These are phyloP conservation scores for Alternaria consortialis DNA, from an alignment of 2,329 filamentous ascomycete species.

Conservation along the genomic window DNA sequence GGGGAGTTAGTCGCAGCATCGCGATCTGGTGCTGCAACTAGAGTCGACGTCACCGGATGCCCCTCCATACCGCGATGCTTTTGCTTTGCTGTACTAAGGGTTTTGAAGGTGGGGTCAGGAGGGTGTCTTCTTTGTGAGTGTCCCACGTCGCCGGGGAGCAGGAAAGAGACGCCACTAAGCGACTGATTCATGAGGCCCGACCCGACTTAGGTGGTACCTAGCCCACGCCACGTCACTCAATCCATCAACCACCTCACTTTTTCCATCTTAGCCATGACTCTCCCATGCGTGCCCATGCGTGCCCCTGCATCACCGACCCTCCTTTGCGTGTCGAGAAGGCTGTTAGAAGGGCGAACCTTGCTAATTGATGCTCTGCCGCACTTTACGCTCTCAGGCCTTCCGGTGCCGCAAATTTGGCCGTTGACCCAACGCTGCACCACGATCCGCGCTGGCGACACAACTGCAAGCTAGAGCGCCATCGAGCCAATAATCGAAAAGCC, in stretches of 20 bases:
- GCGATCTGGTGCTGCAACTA: slow-evolving; percentile 18
- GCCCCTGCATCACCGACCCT: slow-evolving; percentile 41
- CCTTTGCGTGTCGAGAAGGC: slow-evolving; percentile 31
- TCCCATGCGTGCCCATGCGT: slow-evolving; percentile 17
- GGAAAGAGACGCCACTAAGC: slow-evolving; percentile 16
- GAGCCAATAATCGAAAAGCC: slow-evolving; percentile 38
- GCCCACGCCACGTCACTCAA: slow-evolving; percentile 39
- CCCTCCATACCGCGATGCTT: slow-evolving; percentile 17
- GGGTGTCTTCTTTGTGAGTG: slow-evolving; percentile 23
- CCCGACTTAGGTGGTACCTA: slow-evolving; percentile 30
- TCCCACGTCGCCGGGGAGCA: slow-evolving; percentile 38
- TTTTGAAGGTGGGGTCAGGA: slow-evolving; percentile 22
- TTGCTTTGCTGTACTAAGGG: slow-evolving; percentile 25
- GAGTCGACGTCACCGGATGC: slow-evolving; percentile 11
- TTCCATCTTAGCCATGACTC: slow-evolving; percentile 29
- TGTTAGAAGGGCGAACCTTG: slow-evolving; percentile 29
- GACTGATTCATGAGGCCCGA: slow-evolving; percentile 30
- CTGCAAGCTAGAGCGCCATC: slow-evolving; percentile 38
- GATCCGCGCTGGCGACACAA: slow-evolving; percentile 33
- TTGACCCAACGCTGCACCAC: slow-evolving; percentile 38
- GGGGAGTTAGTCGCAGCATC: slow-evolving; percentile 11
- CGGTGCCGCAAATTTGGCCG: slow-evolving; percentile 24
- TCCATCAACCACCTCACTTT: slow-evolving; percentile 34
- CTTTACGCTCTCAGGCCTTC: slow-evolving; percentile 33
- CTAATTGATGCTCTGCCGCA: slow-evolving; percentile 27